A percentile compares a stretch with the other conserved stretches of the same genome.
phyloP scores from a whole-genome alignment of 2,329 filamentous ascomycete genomes.

The Phoma herbarum region DNA sequence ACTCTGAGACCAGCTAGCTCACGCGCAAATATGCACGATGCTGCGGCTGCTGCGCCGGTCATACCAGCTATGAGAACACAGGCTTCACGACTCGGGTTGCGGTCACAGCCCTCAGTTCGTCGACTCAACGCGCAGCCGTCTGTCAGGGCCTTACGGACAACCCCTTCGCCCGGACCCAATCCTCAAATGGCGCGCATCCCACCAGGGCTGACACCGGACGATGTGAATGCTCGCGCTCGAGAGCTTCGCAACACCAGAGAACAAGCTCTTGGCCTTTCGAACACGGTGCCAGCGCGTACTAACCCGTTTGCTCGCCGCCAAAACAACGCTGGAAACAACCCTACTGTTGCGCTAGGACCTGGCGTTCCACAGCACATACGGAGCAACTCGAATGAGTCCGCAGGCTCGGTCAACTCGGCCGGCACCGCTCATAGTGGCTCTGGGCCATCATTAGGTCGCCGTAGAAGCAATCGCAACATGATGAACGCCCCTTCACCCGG shows the following conservation, averaged over 20 bases:
- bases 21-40: constrained; percentile 48
- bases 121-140: constrained; percentile 49
- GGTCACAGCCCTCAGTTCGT: constrained; percentile 48
- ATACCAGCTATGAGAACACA: constrained; percentile 44
- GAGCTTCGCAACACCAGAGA: constrained; percentile 50
- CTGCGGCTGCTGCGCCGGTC: constrained; percentile 8
- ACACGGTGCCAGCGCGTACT: constrained; percentile 40
- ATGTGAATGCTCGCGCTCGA: constrained; percentile 45
- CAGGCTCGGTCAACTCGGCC: constrained; percentile 42
- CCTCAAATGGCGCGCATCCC: constrained; percentile 24
- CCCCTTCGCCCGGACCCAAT: constrained; percentile 39
- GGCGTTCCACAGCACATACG: constrained; percentile 36
- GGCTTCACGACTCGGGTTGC: constrained; percentile 48
- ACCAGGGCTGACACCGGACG: constrained; percentile 44
- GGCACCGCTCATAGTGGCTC: constrained; percentile 38
- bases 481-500: constrained; percentile 36
- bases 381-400: constrained; percentile 47
- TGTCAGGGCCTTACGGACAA: constrained; percentile 47
- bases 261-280: constrained; percentile 42
- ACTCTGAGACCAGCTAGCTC: constrained; percentile 48
- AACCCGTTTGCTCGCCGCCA: constrained; percentile 50
- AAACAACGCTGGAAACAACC: constrained; percentile 32
- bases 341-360: constrained; percentile 23
- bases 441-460: constrained; percentile 43
- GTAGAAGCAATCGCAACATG: constrained; percentile 50